phyloP scores from a whole-genome alignment of 2,329 filamentous ascomycete species.

The Hypoxylon sp. region DNA sequence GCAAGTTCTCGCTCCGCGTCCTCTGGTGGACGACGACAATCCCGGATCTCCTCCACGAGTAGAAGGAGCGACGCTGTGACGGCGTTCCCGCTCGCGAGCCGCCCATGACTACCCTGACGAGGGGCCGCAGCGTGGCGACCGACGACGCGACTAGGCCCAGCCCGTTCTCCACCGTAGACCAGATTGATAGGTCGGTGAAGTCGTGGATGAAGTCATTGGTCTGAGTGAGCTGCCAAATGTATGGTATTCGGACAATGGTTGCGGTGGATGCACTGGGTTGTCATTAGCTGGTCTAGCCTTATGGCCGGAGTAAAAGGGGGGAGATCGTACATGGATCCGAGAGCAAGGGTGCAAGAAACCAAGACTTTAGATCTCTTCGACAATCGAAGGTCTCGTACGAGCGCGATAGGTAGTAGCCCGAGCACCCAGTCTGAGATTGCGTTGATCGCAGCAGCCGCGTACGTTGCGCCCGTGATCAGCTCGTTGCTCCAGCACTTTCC shows the following conservation, averaged over 20 bases:
- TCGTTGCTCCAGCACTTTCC: slow-evolving; percentile 55
- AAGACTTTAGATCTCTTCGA: slow-evolving; percentile 55
- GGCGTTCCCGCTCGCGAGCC: slow-evolving; percentile 9
- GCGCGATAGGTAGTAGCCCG: slow-evolving; percentile 56
- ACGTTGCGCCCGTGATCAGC: slow-evolving; percentile 55
- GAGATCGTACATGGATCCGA: slow-evolving; percentile 58
- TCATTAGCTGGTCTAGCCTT: neutral
- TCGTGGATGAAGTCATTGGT: slow-evolving; percentile 58
- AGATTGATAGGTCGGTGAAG: slow-evolving; percentile 61
- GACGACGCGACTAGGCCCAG: slow-evolving; percentile 59
- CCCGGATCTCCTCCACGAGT: slow-evolving; percentile 33
- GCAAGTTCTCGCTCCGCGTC: slow-evolving; percentile 4
- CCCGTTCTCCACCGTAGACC: slow-evolving; percentile 61
- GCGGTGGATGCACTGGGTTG: slow-evolving; percentile 57
- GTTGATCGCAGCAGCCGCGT: slow-evolving; percentile 55
- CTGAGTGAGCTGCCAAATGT: slow-evolving; percentile 57
- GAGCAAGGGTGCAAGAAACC: slow-evolving; percentile 52
- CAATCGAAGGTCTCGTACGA: slow-evolving; percentile 57
- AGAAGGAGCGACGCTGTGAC: slow-evolving; percentile 14
- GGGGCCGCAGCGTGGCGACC: slow-evolving; percentile 57
- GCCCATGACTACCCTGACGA: slow-evolving; percentile 50
- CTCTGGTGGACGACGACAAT: neutral
- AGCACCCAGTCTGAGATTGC: slow-evolving; percentile 57
- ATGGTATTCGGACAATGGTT: slow-evolving; percentile 61
- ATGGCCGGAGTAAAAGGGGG: neutral